Evolutionary conservation across 2,329 filamentous ascomycete species (phyloP).

Genomic region (Claviceps quebecensis): DNA sequence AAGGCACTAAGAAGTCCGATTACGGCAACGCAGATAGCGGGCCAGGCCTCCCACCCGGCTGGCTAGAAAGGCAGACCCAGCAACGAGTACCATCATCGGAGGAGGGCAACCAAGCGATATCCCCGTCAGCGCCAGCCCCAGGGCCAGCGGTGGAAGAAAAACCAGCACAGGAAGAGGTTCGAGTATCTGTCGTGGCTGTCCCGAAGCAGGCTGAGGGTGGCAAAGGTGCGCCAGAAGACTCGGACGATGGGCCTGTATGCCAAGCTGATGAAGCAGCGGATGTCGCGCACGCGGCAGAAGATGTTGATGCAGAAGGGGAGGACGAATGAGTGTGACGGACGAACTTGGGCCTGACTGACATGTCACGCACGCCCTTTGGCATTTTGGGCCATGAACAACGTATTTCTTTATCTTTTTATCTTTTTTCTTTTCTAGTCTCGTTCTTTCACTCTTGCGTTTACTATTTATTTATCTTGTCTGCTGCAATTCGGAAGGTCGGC

Average conservation of each 20-base stretch:
- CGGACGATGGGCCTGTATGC: not conserved
- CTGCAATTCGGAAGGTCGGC: no score
- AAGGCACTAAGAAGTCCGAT: slow-evolving; percentile 54
- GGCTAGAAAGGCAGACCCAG: slow-evolving; percentile 24
- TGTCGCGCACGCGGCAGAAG: not conserved
- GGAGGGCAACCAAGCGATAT: slow-evolving; percentile 4
- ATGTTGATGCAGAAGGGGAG: not conserved
- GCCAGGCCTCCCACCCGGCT: slow-evolving; percentile 46
- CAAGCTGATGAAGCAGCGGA: slow-evolving; percentile 4
- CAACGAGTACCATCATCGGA: slow-evolving; percentile 9
- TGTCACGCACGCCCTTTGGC: not conserved
- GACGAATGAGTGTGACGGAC: not conserved
- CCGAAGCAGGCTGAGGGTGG: slow-evolving; percentile 7
- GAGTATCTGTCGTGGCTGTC: slow-evolving; percentile 17
- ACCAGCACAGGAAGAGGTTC: slow-evolving; percentile 19
- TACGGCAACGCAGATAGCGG: slow-evolving; percentile 54
- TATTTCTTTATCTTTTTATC: not conserved
- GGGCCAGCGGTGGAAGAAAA: slow-evolving; percentile 10
- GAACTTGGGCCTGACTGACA: not conserved
- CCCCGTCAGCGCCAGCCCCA: not conserved
- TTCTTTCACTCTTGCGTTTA: not conserved
- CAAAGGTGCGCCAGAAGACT: slow-evolving; percentile 7
- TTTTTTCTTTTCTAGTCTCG: not conserved
- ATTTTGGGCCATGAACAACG: not conserved
- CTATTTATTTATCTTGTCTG: not conserved